phyloP scores from a whole-genome alignment of 2,329 filamentous ascomycete species.

The Colletotrichum somersetense region DNA sequence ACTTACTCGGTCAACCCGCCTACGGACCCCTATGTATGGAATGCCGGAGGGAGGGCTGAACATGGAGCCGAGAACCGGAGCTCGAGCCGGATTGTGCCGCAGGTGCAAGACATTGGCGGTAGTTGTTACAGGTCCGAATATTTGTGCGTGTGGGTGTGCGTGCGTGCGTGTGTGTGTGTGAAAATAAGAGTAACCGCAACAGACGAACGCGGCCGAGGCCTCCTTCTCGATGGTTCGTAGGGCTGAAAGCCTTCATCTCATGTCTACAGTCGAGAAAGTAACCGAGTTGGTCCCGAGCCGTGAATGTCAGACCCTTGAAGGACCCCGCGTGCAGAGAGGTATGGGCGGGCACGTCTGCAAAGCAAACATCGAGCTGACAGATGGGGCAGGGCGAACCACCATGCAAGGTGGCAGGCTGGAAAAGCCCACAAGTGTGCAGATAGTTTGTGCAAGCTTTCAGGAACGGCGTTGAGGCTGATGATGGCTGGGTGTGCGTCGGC shows the following conservation, averaged over 20 bases:
- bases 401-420: constrained; percentile 2
- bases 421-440: not conserved
- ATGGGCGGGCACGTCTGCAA: constrained; percentile 18
- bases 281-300: constrained; percentile 17
- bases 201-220: constrained; percentile 12
- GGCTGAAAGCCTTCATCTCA: constrained; percentile 26
- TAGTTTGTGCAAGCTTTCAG: constrained; percentile 3
- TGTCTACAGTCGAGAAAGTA: constrained; percentile 19
- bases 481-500: constrained; percentile 24
- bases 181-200: not conserved
- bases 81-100: not conserved
- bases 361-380: constrained; percentile 15
- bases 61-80: constrained; percentile 27
- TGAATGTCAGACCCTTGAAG: constrained; percentile 13
- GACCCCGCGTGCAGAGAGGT: constrained; percentile 7
- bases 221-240: not conserved
- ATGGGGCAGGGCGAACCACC: constrained; percentile 20
- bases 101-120: not conserved
- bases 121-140: not conserved
- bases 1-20: constrained; percentile 18
- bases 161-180: not conserved
- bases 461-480: constrained; percentile 22
- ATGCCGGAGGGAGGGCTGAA: constrained; percentile 6
- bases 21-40: not conserved
- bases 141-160: not conserved